Conservation (phyloP, 768 basidiomycete species). For the Melanogaster broomeanus region DNA sequence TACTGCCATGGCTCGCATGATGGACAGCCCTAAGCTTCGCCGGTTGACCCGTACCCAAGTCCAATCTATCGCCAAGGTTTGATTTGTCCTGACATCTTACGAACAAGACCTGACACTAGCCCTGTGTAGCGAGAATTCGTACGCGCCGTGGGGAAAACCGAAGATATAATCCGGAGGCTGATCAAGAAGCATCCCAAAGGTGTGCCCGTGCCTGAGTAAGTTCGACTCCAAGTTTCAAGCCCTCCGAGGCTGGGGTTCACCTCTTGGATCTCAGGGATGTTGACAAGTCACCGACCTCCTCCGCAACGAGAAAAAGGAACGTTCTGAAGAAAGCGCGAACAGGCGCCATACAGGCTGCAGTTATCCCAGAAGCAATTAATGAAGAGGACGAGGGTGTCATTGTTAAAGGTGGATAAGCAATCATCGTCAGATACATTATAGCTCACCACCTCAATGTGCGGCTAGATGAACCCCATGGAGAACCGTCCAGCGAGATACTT, state of each 20-base stretch:
- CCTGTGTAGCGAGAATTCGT: conserved; percentile 23
- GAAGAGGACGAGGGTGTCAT: not conserved
- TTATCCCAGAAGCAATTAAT: not conserved
- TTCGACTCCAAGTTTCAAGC: not conserved
- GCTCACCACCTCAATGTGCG: not conserved
- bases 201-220: conserved; percentile 18
- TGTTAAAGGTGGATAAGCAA: conserved; percentile 1
- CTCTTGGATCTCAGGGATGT: conserved; percentile 1
- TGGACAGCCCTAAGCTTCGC: conserved; percentile 22
- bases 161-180: conserved; percentile 27
- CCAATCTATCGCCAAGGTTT: conserved; percentile 28
- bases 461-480: conserved; percentile 9
- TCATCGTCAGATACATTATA: not conserved
- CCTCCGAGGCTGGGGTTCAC: not conserved
- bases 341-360: not conserved
- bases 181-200: conserved; percentile 28
- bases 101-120: not conserved
- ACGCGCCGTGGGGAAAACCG: conserved; percentile 28
- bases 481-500: conserved; percentile 2
- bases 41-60: conserved; percentile 20
- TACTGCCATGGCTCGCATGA: not conserved
- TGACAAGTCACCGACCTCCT: conserved; percentile 4
- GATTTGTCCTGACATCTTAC: not conserved
- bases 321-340: not conserved
- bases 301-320: not conserved